These are phyloP conservation scores for Starmera amethionina DNA, from an alignment of 805 yeast species.

Conservation along the genomic window DNA sequence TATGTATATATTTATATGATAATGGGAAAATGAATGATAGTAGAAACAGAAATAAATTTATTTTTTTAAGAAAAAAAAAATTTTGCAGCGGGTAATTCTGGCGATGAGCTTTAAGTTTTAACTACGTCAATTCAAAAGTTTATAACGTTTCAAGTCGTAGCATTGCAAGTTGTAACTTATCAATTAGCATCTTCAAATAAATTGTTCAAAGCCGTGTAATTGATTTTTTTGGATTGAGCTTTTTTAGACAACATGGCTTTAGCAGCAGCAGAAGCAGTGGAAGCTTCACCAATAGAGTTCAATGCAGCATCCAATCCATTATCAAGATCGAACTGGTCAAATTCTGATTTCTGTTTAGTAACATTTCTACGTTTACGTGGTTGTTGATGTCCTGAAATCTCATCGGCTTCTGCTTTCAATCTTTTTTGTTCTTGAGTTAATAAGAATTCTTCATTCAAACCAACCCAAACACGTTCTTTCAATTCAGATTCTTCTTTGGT, in stretches of 20 bases:
- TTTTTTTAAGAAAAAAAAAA: not conserved
- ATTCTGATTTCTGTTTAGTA: constrained; percentile 15
- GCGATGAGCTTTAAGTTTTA: not conserved
- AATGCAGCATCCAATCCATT: constrained; percentile 31
- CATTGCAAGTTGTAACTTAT: too few species aligned
- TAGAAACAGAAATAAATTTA: constrained; percentile 3
- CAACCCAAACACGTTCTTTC: constrained; percentile 85
- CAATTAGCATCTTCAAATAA: constrained; percentile 27
- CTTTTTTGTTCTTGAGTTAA: constrained; percentile 79
- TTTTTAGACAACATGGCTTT: constrained; percentile 67
- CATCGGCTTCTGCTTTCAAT: constrained; percentile 79
- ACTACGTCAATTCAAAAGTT: not conserved
- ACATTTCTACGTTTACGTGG: constrained; percentile 38
- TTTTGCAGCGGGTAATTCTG: not conserved
- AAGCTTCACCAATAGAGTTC: constrained; percentile 34
- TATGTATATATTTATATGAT: too few species aligned
- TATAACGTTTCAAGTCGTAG: not conserved
- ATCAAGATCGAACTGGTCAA: constrained; percentile 22
- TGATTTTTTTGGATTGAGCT: constrained; percentile 79
- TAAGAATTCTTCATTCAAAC: constrained; percentile 77
- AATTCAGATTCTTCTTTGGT: constrained; percentile 58
- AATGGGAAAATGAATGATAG: constrained; percentile 12
- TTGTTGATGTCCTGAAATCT: constrained; percentile 65
- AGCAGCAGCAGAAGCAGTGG: constrained; percentile 70
- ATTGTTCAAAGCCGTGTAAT: constrained; percentile 70